A percentile compares a stretch with the other conserved stretches of the same genome.
phyloP scores from a whole-genome alignment of 73 alveolate genomes.

The Strombidium stylifer region DNA sequence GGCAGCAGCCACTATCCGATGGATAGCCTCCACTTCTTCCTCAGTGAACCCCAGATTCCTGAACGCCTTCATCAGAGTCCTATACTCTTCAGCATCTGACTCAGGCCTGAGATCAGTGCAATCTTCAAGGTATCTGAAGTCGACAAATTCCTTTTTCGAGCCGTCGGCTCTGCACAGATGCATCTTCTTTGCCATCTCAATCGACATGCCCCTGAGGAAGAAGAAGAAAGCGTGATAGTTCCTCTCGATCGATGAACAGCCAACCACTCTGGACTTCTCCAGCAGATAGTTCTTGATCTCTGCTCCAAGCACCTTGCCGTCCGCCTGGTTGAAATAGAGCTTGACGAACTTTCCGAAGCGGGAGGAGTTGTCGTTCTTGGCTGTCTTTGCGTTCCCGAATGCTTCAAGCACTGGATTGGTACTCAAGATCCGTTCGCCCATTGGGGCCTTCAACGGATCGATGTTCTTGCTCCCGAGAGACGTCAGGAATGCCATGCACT shows the following conservation, averaged over 20 bases:
- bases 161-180: constrained; percentile 21
- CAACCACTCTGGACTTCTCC: constrained; percentile 96
- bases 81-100: constrained; percentile 54
- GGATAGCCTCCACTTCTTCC: constrained; percentile 44
- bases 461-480: not conserved
- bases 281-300: constrained; percentile 84
- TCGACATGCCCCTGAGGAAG: constrained; percentile 58
- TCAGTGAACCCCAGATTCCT: constrained; percentile 64
- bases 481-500: constrained; percentile 89
- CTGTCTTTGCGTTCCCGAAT: constrained; percentile 96
- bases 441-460: constrained; percentile 17
- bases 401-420: constrained; percentile 95
- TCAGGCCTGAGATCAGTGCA: constrained; percentile 43
- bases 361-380: constrained; percentile 88
- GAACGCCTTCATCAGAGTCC: constrained; percentile 44
- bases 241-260: constrained; percentile 92
- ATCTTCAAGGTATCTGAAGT: constrained; percentile 59
- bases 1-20: constrained; percentile 63
- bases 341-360: constrained; percentile 98
- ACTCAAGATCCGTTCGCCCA: constrained; percentile 86
- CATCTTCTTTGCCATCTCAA: constrained; percentile 15
- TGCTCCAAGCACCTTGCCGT: constrained; percentile 91
- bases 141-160: constrained; percentile 32
- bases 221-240: constrained; percentile 96
- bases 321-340: constrained; percentile 75